These are phyloP conservation scores for Chaetoscypha palmicola DNA, from an alignment of 2,329 filamentous ascomycete genomes.

Conservation along the genomic window DNA sequence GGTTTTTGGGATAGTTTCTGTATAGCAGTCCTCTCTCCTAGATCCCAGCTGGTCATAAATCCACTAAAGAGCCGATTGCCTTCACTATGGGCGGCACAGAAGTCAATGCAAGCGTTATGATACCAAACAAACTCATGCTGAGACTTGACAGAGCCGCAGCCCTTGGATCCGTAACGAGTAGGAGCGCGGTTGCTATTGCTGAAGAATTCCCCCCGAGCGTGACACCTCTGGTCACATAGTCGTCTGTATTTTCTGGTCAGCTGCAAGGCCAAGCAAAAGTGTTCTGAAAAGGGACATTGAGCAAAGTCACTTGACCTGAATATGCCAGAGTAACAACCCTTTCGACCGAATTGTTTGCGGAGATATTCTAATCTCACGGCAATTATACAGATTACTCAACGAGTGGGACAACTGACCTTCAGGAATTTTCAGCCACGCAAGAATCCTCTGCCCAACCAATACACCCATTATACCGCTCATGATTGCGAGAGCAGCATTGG, in stretches of 20 bases:
- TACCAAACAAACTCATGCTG: constrained; percentile 54
- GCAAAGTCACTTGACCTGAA: constrained; percentile 2
- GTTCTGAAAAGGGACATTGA: neutral
- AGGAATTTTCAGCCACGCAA: constrained; percentile 44
- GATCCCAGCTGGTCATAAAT: constrained; percentile 25
- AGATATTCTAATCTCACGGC: neutral
- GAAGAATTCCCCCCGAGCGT: constrained; percentile 54
- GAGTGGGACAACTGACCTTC: constrained; percentile 36
- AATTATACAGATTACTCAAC: neutral
- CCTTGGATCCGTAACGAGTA: constrained; percentile 49
- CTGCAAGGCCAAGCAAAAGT: constrained; percentile 7
- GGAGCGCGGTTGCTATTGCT: constrained; percentile 51
- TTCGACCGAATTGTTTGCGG: neutral
- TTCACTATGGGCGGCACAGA: constrained; percentile 47
- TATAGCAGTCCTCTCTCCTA: neutral
- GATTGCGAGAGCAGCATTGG: constrained; percentile 50
- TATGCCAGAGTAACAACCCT: neutral
- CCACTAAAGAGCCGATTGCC: constrained; percentile 42
- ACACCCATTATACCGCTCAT: constrained; percentile 53
- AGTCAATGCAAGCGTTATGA: constrained; percentile 51
- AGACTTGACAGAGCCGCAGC: constrained; percentile 53
- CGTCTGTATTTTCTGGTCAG: constrained; percentile 36
- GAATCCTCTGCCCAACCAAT: constrained; percentile 43
- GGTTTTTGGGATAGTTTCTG: constrained; percentile 6
- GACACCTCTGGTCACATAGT: constrained; percentile 57